These are phyloP conservation scores for Colletotrichum eremochloae DNA, from an alignment of 2,329 filamentous ascomycete genomes.

Conservation along the genomic window DNA sequence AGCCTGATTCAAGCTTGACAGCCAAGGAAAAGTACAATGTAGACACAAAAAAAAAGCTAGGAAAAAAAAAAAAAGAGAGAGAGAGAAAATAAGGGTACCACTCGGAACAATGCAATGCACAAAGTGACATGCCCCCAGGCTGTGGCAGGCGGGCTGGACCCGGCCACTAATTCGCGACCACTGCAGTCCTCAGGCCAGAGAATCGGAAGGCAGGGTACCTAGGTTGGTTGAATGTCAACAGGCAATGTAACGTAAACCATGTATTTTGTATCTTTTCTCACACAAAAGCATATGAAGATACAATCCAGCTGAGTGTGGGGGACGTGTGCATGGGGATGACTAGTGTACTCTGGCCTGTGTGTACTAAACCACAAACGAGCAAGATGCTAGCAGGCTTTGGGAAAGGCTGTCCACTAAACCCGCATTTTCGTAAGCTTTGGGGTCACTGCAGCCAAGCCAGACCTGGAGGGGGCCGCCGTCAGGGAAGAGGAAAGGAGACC, in stretches of 20 bases:
- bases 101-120: constrained; percentile 11
- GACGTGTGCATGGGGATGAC: not conserved
- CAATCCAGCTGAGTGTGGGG: not conserved
- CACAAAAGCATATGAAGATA: not conserved
- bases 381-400: constrained; percentile 6
- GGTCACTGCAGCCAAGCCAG: constrained; percentile 24
- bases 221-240: not conserved
- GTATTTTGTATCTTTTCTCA: not conserved
- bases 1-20: not conserved
- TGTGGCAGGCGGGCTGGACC: constrained; percentile 11
- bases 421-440: constrained; percentile 29
- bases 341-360: too few relatives aligned
- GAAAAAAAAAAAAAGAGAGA: not conserved
- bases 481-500: not conserved
- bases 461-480: not conserved
- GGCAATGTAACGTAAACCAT: not conserved
- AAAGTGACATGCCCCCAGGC: constrained; percentile 9
- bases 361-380: constrained; percentile 19
- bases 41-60: not conserved
- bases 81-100: not conserved
- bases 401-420: constrained; percentile 16
- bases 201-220: not conserved
- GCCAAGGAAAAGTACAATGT: not conserved
- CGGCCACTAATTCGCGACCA: constrained; percentile 3
- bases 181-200: constrained; percentile 13